A percentile compares a stretch with the other conserved stretches of the same genome.
phyloP scores from a whole-genome alignment of 2,329 filamentous ascomycete species.

The Clathrospora elynae region DNA sequence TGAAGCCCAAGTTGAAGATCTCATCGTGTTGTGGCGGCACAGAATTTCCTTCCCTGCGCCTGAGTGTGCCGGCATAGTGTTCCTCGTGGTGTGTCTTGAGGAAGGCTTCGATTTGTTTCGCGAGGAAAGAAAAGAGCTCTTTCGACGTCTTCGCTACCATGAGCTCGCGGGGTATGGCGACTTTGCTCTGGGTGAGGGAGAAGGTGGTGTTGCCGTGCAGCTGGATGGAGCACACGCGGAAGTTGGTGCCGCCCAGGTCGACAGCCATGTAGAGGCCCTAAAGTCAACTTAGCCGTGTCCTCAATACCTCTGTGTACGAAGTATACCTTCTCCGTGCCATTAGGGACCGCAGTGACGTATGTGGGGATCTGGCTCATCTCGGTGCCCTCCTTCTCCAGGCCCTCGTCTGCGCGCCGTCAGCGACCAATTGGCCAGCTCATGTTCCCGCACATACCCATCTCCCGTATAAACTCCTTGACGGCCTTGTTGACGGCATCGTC shows the following conservation, averaged over 20 bases:
- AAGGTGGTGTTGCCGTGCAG: slow-evolving; percentile 95
- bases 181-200: slow-evolving; percentile 89
- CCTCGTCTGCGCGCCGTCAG: slow-evolving; percentile 67
- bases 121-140: slow-evolving; percentile 90
- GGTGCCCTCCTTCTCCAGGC: slow-evolving; percentile 75
- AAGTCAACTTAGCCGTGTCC: neutral
- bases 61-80: slow-evolving; percentile 74
- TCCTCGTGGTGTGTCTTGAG: slow-evolving; percentile 85
- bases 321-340: slow-evolving; percentile 95
- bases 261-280: slow-evolving; percentile 95
- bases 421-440: slow-evolving; percentile 2
- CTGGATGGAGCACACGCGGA: slow-evolving; percentile 93
- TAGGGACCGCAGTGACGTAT: slow-evolving; percentile 93
- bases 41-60: slow-evolving; percentile 65
- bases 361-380: slow-evolving; percentile 95
- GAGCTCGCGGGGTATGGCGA: slow-evolving; percentile 83
- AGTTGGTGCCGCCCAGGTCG: slow-evolving; percentile 97
- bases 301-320: slow-evolving; percentile 54
- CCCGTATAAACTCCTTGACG: slow-evolving; percentile 81
- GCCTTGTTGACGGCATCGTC: slow-evolving; percentile 77
- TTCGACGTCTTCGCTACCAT: slow-evolving; percentile 87
- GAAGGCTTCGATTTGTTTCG: slow-evolving; percentile 89
- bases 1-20: slow-evolving; percentile 95
- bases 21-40: slow-evolving; percentile 68
- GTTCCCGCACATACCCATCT: slow-evolving; percentile 67